Evolutionary conservation across 2,329 filamentous ascomycete species (phyloP).

Genomic region (Fusarium udum): DNA sequence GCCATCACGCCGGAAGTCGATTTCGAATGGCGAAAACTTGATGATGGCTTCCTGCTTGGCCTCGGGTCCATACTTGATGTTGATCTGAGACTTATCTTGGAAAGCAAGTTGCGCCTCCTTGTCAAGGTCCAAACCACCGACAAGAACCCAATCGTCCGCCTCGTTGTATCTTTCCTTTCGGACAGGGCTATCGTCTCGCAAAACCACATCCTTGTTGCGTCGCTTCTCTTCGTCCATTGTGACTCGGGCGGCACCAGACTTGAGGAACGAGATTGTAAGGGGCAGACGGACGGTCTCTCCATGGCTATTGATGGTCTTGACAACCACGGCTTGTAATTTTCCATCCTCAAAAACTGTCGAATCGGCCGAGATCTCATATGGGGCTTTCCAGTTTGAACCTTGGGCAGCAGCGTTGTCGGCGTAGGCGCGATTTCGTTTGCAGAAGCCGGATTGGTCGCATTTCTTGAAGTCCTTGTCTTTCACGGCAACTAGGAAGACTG

Average conservation of each 20-base stretch:
- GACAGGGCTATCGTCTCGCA: conserved; percentile 83
- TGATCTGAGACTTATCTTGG: conserved; percentile 73
- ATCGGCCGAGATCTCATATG: conserved; percentile 79
- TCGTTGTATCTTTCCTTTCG: conserved; percentile 97
- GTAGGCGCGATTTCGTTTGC: conserved; percentile 90
- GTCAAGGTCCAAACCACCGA: conserved; percentile 80
- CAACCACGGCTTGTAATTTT: conserved; percentile 79
- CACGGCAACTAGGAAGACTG: conserved; percentile 70
- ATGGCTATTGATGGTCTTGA: conserved; percentile 75
- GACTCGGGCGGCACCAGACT: conserved; percentile 88
- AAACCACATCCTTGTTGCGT: conserved; percentile 85
- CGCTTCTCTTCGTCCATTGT: conserved; percentile 92
- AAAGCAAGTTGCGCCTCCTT: conserved; percentile 74
- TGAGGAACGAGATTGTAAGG: conserved; percentile 85
- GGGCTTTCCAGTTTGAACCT: conserved; percentile 77
- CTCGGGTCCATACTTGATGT: conserved; percentile 80
- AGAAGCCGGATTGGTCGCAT: conserved; percentile 95
- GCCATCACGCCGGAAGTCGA: conserved; percentile 88
- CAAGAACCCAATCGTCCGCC: conserved; percentile 84
- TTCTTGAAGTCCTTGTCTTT: conserved; percentile 99
- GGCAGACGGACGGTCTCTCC: conserved; percentile 80
- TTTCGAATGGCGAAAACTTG: conserved; percentile 80
- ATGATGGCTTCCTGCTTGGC: conserved; percentile 84
- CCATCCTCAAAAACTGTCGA: conserved; percentile 82
- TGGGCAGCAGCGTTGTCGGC: conserved; percentile 78